Percentiles rank a stretch among this genome's conserved stretches.
Conservation (phyloP, 768 basidiomycete genomes). For the Boletus sensibilis region DNA sequence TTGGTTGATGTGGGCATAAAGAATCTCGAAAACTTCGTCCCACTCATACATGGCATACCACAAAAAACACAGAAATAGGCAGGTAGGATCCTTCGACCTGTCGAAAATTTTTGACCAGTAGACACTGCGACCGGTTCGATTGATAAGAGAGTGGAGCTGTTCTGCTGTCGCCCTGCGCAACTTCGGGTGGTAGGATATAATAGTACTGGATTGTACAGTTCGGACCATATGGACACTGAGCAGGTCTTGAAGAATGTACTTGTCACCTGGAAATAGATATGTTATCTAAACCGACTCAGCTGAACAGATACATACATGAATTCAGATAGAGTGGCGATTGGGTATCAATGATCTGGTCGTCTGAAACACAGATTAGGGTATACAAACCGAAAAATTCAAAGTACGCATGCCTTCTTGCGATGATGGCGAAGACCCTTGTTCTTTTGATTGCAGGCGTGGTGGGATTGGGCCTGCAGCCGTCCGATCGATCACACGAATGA, state of each 20-base stretch:
- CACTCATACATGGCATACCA: conserved; percentile 65
- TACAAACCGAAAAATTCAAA: background rate
- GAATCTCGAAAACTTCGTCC: conserved; percentile 55
- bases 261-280: conserved; percentile 12
- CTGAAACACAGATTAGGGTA: conserved; percentile 10
- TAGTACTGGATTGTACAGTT: conserved; percentile 20
- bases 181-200: conserved; percentile 34
- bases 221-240: conserved; percentile 54
- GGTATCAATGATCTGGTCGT: conserved; percentile 45
- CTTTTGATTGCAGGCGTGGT: background rate
- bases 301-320: conserved; percentile 28
- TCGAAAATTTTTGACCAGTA: conserved; percentile 33
- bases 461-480: background rate
- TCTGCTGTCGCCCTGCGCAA: conserved; percentile 21
- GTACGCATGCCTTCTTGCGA: conserved; percentile 7
- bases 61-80: conserved; percentile 49
- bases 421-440: background rate
- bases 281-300: background rate
- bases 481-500: conserved; percentile 41
- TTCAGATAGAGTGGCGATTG: conserved; percentile 44
- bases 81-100: conserved; percentile 47
- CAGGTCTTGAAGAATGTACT: conserved; percentile 41
- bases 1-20: conserved; percentile 49
- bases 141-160: conserved; percentile 29
- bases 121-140: conserved; percentile 32